phyloP scores from a whole-genome alignment of 306 rosid genomes.

The Cicer judaicum region DNA sequence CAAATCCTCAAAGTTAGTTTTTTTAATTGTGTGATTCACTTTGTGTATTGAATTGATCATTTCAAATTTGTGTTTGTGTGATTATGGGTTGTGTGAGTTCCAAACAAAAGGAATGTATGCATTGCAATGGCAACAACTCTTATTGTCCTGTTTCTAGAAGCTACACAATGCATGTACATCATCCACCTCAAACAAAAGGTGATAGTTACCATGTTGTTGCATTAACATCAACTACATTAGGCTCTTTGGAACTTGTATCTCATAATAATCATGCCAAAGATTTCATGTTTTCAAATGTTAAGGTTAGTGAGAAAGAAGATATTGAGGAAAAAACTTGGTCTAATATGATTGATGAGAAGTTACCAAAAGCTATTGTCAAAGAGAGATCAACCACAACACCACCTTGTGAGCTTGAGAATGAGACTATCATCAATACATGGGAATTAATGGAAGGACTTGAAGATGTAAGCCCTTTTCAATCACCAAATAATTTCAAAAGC shows the following conservation, averaged over 20 bases:
- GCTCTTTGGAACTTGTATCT: constrained; percentile 58
- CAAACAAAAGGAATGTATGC: constrained; percentile 69
- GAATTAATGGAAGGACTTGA: constrained; percentile 98
- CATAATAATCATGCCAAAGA: constrained; percentile 16
- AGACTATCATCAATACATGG: constrained; percentile 67
- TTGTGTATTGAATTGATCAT: neutral
- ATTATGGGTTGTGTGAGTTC: constrained; percentile 88
- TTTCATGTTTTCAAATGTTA: constrained; percentile 40
- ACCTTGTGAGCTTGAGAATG: constrained; percentile 78
- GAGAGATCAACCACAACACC: constrained; percentile 68
- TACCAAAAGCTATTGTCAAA: constrained; percentile 57
- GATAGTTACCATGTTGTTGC: constrained; percentile 87
- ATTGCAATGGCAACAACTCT: constrained; percentile 63
- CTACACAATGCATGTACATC: constrained; percentile 83
- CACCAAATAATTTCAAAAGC: constrained; percentile 65
- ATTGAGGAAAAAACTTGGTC: constrained; percentile 84
- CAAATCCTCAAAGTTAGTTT: constrained; percentile 14
- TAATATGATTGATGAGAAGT: constrained; percentile 64
- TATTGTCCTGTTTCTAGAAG: constrained; percentile 68
- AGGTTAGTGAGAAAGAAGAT: constrained; percentile 25
- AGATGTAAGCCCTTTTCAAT: constrained; percentile 67
- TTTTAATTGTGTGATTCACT: neutral
- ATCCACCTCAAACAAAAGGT: constrained; percentile 66
- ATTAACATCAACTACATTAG: constrained; percentile 84
- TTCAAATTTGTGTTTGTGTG: constrained; percentile 19